A percentile compares a stretch with the other conserved stretches of the same genome.
phyloP scores from a whole-genome alignment of 257 asterid genomes.

The Salvia miltiorrhiza region DNA sequence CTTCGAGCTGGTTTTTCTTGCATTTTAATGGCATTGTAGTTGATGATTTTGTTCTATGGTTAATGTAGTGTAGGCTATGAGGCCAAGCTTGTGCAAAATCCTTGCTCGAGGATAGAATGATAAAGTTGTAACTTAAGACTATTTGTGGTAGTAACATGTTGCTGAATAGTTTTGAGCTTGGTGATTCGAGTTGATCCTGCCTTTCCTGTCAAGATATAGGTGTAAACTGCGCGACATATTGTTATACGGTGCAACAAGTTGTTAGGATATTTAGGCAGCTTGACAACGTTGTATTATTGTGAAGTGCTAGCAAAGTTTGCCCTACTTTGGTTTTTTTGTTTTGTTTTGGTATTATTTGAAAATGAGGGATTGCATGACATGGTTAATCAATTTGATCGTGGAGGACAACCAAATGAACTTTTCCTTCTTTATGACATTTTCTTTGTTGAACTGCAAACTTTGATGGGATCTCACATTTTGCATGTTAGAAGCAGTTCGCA shows the following conservation, averaged over 20 bases:
- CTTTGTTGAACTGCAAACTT: neutral
- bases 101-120: conserved; percentile 1
- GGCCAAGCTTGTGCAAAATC: neutral
- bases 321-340: neutral
- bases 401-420: neutral
- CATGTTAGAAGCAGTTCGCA: conserved; percentile 9
- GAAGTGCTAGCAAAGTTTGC: neutral
- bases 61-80: conserved; percentile 7
- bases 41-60: conserved; percentile 8
- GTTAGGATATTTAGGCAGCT: conserved; percentile 2
- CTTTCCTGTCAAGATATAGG: neutral
- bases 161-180: conserved; percentile 10
- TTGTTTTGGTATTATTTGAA: neutral
- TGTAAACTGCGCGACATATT: neutral
- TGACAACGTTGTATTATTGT: neutral
- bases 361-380: neutral
- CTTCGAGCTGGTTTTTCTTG: neutral
- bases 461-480: neutral
- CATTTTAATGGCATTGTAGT: neutral
- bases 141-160: conserved; percentile 1
- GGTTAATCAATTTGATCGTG: neutral
- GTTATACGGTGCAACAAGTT: neutral
- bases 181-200: neutral
- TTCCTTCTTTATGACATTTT: neutral
- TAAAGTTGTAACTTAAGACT: neutral